phyloP scores from a whole-genome alignment of 768 basidiomycete species.

The Macrolepiota fuliginosa region DNA sequence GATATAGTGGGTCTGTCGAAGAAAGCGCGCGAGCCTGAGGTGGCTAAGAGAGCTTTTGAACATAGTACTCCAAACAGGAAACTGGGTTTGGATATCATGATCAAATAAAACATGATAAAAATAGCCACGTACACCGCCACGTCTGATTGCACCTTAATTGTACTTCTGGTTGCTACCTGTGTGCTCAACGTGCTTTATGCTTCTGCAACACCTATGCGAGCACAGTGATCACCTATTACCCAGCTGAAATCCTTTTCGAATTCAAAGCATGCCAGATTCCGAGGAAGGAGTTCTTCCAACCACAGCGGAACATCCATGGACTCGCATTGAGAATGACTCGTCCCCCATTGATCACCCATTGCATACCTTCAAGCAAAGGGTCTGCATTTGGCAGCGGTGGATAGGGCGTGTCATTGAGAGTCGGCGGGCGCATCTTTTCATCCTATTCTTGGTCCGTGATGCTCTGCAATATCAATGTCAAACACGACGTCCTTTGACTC shows the following conservation, averaged over 20 bases:
- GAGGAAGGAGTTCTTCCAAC: constrained; percentile 42
- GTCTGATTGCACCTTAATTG: not conserved
- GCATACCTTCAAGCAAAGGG: constrained; percentile 15
- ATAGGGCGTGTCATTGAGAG: constrained; percentile 56
- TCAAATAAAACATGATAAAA: not conserved
- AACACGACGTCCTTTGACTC: not conserved
- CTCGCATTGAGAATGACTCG: not conserved
- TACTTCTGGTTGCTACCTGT: not conserved
- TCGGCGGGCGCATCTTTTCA: constrained; percentile 43
- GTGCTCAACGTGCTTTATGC: not conserved
- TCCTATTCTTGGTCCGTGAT: constrained; percentile 18
- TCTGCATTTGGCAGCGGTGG: not conserved
- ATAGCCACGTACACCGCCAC: not conserved
- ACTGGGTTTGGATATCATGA: not conserved
- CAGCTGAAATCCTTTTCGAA: not conserved
- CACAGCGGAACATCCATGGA: constrained; percentile 7
- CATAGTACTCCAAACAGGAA: not conserved
- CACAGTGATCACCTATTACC: not conserved
- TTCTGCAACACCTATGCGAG: not conserved
- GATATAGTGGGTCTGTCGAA: not conserved
- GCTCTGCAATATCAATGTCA: not conserved
- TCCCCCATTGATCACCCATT: constrained; percentile 16
- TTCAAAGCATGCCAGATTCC: constrained; percentile 37
- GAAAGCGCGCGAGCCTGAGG: not conserved
- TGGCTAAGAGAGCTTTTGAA: not conserved